These are phyloP conservation scores for Polytolypa hystricis DNA, from an alignment of 2,329 filamentous ascomycete species.

Conservation along the genomic window DNA sequence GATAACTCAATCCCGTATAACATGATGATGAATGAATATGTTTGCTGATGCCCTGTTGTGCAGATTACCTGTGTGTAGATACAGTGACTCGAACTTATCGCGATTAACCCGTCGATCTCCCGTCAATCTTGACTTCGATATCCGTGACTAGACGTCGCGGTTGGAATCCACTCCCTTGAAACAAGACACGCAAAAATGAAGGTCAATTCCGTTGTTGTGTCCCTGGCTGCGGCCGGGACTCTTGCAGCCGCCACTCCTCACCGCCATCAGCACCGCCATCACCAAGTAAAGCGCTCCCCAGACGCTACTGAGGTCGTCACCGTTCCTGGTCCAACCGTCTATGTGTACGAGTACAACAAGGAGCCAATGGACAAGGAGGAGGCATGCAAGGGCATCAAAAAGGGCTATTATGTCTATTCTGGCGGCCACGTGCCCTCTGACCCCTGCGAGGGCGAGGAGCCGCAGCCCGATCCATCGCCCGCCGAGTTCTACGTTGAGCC, in stretches of 20 bases:
- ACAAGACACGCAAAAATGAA: constrained; percentile 24
- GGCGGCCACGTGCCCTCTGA: constrained; percentile 50
- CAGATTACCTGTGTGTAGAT: neutral
- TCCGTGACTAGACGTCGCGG: constrained; percentile 9
- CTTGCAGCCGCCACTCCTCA: constrained; percentile 32
- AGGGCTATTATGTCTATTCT: constrained; percentile 55
- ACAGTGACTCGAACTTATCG: neutral
- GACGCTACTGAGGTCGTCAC: constrained; percentile 41
- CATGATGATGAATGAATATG: too few species aligned
- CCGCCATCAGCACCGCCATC: constrained; percentile 32
- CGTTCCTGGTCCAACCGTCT: constrained; percentile 51
- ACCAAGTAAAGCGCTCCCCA: constrained; percentile 28
- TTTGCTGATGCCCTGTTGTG: too few species aligned
- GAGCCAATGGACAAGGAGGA: constrained; percentile 49
- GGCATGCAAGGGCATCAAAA: constrained; percentile 59
- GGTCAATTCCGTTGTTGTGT: constrained; percentile 28
- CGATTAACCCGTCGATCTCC: constrained; percentile 11
- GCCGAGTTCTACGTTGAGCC: constrained; percentile 13
- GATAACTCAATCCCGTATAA: too few species aligned
- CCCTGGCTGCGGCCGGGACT: constrained; percentile 33
- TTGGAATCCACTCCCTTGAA: constrained; percentile 1
- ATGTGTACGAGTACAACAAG: constrained; percentile 62
- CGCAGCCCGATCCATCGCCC: constrained; percentile 3
- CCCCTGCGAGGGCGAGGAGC: constrained; percentile 29
- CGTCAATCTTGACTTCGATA: constrained; percentile 10